phyloP scores from a whole-genome alignment of 2,329 filamentous ascomycete species.

The Setomelanomma holmii region DNA sequence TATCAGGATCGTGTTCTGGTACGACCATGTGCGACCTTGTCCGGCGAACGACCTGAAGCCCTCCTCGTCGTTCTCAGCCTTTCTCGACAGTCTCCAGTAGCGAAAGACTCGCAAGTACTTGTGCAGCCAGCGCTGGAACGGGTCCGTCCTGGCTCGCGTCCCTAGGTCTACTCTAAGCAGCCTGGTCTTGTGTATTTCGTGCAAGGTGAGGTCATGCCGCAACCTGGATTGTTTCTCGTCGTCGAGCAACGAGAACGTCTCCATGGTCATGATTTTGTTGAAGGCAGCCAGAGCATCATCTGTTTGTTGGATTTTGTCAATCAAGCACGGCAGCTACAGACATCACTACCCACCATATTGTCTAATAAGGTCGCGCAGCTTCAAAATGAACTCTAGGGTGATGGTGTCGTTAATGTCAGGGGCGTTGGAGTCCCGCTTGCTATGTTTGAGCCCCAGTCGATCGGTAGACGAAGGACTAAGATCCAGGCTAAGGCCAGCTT shows the following conservation, averaged over 20 bases:
- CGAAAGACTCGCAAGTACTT: slow-evolving; percentile 18
- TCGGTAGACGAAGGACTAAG: slow-evolving; percentile 24
- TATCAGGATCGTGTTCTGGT: slow-evolving; percentile 30
- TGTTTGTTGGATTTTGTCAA: no score
- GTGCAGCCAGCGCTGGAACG: slow-evolving; percentile 24
- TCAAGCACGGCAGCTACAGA: no score
- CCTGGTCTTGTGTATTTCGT: slow-evolving; percentile 45
- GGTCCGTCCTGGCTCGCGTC: slow-evolving; percentile 23
- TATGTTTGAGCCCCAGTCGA: slow-evolving; percentile 33
- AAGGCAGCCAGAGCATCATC: slow-evolving; percentile 29
- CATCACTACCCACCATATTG: slow-evolving; percentile 26
- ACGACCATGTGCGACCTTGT: slow-evolving; percentile 14
- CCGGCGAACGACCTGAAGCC: slow-evolving; percentile 7
- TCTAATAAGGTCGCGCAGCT: slow-evolving; percentile 22
- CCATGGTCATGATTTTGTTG: slow-evolving; percentile 34
- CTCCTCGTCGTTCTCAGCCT: slow-evolving; percentile 11
- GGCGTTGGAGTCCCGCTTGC: slow-evolving; percentile 25
- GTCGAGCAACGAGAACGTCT: slow-evolving; percentile 32
- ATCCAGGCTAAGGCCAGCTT: slow-evolving; percentile 39
- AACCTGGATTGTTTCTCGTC: slow-evolving; percentile 24
- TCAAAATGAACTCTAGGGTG: slow-evolving; percentile 21
- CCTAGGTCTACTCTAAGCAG: slow-evolving; percentile 42
- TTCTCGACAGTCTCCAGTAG: slow-evolving; percentile 19
- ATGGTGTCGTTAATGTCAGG: slow-evolving; percentile 16
- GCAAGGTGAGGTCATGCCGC: slow-evolving; percentile 32